Conservation (phyloP, 495 filamentous ascomycete genomes). For the Parathielavia appendiculata region DNA sequence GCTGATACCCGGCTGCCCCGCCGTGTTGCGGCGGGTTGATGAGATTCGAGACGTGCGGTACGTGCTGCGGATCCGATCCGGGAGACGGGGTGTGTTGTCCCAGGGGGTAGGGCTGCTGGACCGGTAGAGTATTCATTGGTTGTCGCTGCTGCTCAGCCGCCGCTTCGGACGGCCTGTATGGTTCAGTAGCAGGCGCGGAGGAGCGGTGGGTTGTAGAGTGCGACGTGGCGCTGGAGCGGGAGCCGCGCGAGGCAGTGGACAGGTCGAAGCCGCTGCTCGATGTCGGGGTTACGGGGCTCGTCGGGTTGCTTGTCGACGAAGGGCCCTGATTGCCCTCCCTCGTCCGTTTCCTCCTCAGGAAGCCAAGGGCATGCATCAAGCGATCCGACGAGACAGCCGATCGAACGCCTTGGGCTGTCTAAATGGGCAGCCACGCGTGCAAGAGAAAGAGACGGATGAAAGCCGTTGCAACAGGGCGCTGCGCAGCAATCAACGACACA, state of each 20-base stretch:
- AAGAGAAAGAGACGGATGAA: conserved; percentile 9
- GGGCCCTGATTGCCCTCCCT: conserved; percentile 62
- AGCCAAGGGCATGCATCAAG: conserved; percentile 70
- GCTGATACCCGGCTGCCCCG: conserved; percentile 36
- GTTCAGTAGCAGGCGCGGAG: conserved; percentile 13
- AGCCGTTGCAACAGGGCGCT: conserved; percentile 17
- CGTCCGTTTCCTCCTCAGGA: conserved; percentile 97
- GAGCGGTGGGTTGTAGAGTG: conserved; percentile 4
- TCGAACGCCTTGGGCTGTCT: conserved; percentile 17
- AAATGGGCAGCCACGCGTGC: conserved; percentile 22
- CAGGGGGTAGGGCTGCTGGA: conserved; percentile 30
- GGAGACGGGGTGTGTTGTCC: conserved; percentile 32
- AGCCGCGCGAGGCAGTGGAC: conserved; percentile 19
- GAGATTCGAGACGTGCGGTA: conserved; percentile 64
- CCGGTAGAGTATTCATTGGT: conserved; percentile 37
- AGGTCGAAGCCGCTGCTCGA: conserved; percentile 45
- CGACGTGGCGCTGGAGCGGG: conserved; percentile 27
- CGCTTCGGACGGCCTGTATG: conserved; percentile 28
- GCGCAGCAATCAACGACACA: conserved; percentile 27
- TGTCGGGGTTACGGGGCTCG: conserved; percentile 54
- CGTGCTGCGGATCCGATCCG: conserved; percentile 48
- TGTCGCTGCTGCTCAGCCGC: conserved; percentile 33
- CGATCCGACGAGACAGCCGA: conserved; percentile 21
- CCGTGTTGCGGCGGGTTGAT: conserved; percentile 59
- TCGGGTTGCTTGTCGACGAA: conserved; percentile 54